A percentile compares a stretch with the other conserved stretches of the same genome.
phyloP scores from a whole-genome alignment of 2,329 filamentous ascomycete genomes.

The Colletotrichum tanaceti region DNA sequence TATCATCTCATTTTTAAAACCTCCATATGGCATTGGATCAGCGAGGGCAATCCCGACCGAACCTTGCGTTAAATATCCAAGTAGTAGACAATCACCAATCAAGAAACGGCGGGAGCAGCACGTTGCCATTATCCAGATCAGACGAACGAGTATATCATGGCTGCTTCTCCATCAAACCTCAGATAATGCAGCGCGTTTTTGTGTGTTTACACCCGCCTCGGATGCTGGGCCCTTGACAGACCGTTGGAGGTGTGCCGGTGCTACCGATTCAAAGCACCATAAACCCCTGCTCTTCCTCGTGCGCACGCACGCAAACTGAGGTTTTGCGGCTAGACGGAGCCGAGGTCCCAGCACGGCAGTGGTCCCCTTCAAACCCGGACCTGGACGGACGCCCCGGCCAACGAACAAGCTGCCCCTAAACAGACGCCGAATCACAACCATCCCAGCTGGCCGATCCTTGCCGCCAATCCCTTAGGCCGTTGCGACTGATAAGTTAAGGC shows the following conservation, averaged over 20 bases:
- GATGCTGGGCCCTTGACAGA: not conserved
- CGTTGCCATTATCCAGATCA: not conserved
- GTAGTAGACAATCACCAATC: not conserved
- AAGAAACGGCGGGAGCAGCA: not conserved
- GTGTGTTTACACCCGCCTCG: not conserved
- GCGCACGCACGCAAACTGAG: not conserved
- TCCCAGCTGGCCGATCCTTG: slow-evolving; percentile 31
- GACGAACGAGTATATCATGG: not conserved
- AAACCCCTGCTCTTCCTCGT: not conserved
- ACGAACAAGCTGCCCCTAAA: slow-evolving; percentile 22
- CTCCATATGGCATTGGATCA: slow-evolving; percentile 14
- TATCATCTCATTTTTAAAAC: slow-evolving; percentile 10
- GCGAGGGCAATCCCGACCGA: slow-evolving; percentile 6
- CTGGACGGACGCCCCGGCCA: slow-evolving; percentile 32
- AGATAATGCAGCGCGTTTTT: not conserved
- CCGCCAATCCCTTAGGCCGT: slow-evolving; percentile 26
- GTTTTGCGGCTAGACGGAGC: slow-evolving; percentile 18
- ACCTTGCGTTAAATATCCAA: not conserved
- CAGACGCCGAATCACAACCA: slow-evolving; percentile 32
- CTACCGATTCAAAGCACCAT: not conserved
- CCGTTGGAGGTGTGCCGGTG: not conserved
- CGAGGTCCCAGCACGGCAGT: slow-evolving; percentile 18
- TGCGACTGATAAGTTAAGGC: slow-evolving; percentile 14
- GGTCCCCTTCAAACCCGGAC: slow-evolving; percentile 20
- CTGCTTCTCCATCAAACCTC: not conserved